These are phyloP conservation scores for Magnusiomyces paraingens DNA, from an alignment of 1,139 yeast species.

Conservation along the genomic window DNA sequence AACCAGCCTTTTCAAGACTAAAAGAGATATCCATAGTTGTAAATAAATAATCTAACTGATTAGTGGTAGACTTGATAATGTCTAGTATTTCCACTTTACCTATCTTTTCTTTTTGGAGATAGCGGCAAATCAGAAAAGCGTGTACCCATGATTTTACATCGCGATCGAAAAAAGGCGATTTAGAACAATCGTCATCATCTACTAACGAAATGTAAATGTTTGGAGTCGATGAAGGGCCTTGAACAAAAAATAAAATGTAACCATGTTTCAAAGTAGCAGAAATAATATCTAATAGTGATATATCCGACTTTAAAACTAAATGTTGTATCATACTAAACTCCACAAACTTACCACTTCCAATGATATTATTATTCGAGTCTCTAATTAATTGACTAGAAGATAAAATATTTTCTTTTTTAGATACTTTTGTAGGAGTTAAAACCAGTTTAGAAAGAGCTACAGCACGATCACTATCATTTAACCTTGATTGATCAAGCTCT, in stretches of 20 bases:
- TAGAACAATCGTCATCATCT: too few species aligned
- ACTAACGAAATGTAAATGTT: too few species aligned
- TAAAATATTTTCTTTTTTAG: constrained; percentile 29
- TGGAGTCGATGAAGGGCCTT: too few species aligned
- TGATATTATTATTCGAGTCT: constrained; percentile 21
- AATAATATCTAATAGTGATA: too few species aligned
- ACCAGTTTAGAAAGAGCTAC: constrained; percentile 25
- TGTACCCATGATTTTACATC: constrained; percentile 32
- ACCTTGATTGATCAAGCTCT: constrained; percentile 21
- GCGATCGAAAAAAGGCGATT: constrained; percentile 5
- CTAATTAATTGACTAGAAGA: constrained; percentile 30
- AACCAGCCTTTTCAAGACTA: constrained; percentile 24
- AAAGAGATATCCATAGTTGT: constrained; percentile 21
- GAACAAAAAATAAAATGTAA: too few species aligned
- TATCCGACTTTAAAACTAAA: constrained; percentile 7
- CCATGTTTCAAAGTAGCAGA: too few species aligned
- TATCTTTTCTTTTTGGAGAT: neutral
- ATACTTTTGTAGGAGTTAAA: constrained; percentile 26
- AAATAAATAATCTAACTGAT: constrained; percentile 22
- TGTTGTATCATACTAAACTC: constrained; percentile 17
- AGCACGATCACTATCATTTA: constrained; percentile 19
- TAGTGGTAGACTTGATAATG: constrained; percentile 22
- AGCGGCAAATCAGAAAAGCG: constrained; percentile 24
- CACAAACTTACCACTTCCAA: constrained; percentile 23
- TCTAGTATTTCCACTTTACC: constrained; percentile 1